Base-by-base conservation (phyloP, 495 filamentous ascomycete species). In the Daldinia childiae region DNA sequence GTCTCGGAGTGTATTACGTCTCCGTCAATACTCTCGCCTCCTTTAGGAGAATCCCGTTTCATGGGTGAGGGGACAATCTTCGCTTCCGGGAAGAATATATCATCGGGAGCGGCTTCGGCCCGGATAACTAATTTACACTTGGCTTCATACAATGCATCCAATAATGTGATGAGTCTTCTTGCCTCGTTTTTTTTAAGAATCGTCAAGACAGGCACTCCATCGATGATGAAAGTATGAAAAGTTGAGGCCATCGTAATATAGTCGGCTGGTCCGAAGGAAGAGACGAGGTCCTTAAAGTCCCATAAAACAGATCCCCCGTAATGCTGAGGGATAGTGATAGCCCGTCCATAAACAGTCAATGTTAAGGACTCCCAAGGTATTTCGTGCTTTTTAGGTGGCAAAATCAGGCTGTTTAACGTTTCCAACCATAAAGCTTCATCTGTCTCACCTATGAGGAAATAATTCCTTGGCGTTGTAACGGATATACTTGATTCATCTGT, bases 111-210 rank as follows among this genome's bases (percentile, higher is more conserved):
- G 4, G 84, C 84, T 17, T 78, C 84, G 24, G 88, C 88, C 5
- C 80, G 79, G 41, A 92, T 80, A 7, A 89, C 65, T 6, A 92
- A 81, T 62, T 90, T 90, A 75, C 90, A 91, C 6, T 86, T 82
- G 2, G 88, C 86, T 77, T 92, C 91, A 77, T 92, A 92, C 6
- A 92, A 78, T 1, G 90, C 89, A 64, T 93, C 90, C 6, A 92
- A 80, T 7, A 92, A 79, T 3, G 90, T 92, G 73, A 92, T 92
- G 77, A 93, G 85, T 7, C 91, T 79, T 15, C 90, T 80, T 0
- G 90, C 91, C 79, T 92, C 90, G 76, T 92, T 92, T 77, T 91
- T 92, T 76, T 87, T 87, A 0, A 84, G 73, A 0, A 86, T 32
- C 1, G 82, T 84, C 2, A 92, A 77, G 17, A 87, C 70, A 0